Evolutionary conservation across 768 basidiomycete genomes (phyloP).

Genomic region (Phylloporus scabripes): DNA sequence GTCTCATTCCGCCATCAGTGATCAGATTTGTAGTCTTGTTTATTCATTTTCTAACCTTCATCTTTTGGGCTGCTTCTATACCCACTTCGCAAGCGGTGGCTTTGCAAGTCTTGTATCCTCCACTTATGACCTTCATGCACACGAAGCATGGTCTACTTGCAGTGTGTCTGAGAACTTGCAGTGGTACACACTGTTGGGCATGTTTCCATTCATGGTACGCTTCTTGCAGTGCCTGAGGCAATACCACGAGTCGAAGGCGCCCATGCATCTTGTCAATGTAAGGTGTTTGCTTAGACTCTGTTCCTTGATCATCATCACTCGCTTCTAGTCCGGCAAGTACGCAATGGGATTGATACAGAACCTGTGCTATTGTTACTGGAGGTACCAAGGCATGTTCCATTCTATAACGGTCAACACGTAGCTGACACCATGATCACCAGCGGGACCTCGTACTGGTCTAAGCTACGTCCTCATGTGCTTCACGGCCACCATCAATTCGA

Average conservation of each 20-base stretch:
- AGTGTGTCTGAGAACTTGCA: slow-evolving; percentile 50
- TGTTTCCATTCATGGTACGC: slow-evolving; percentile 69
- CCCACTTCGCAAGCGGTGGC: slow-evolving; percentile 3
- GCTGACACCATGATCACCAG: background rate
- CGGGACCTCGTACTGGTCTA: slow-evolving; percentile 36
- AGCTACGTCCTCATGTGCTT: slow-evolving; percentile 66
- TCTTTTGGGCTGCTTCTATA: slow-evolving; percentile 70
- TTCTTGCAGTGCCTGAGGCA: slow-evolving; percentile 83
- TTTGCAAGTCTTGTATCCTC: background rate
- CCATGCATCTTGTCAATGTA: slow-evolving; percentile 85
- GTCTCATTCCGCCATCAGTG: slow-evolving; percentile 37
- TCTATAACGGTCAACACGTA: background rate
- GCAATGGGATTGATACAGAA: slow-evolving; percentile 56
- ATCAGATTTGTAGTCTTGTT: slow-evolving; percentile 73
- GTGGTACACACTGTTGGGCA: slow-evolving; percentile 49
- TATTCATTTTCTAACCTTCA: slow-evolving; percentile 70
- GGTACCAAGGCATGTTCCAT: slow-evolving; percentile 45
- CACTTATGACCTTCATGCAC: slow-evolving; percentile 33
- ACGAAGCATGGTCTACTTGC: slow-evolving; percentile 38
- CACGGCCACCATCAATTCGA: slow-evolving; percentile 52
- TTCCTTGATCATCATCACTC: background rate
- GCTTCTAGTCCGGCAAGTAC: slow-evolving; percentile 77
- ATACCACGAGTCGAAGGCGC: slow-evolving; percentile 67
- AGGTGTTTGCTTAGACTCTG: background rate
- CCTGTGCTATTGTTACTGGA: slow-evolving; percentile 64